A percentile compares a stretch with the other conserved stretches of the same genome.
Evolutionary conservation across 257 asterid species (phyloP).

Genomic region (Rehmannia glutinosa): DNA sequence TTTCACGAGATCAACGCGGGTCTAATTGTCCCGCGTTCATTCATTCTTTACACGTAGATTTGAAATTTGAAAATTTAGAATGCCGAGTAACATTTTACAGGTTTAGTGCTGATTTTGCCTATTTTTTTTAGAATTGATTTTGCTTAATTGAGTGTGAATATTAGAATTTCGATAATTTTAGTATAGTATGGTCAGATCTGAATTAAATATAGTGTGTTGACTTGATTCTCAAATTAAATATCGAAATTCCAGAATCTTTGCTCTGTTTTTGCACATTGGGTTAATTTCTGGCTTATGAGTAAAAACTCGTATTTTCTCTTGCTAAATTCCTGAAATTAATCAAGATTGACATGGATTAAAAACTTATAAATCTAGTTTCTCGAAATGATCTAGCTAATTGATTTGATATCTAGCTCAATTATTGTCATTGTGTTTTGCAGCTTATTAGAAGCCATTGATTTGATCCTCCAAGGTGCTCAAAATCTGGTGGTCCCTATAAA

Average conservation of each 20-base stretch:
- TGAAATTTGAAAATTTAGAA: background rate
- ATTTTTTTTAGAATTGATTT: background rate
- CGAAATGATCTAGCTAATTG: background rate
- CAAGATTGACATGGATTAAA: background rate
- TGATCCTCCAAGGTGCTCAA: conserved; percentile 64
- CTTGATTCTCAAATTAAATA: background rate
- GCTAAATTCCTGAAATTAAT: background rate
- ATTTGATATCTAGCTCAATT: background rate
- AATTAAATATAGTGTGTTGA: background rate
- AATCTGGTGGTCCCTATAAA: conserved; percentile 37
- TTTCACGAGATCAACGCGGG: background rate
- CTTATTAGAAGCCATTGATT: conserved; percentile 63
- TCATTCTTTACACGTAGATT: background rate
- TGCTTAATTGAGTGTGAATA: background rate
- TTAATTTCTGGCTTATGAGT: no score
- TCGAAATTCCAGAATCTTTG: background rate
- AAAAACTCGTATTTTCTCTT: no score
- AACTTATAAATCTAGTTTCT: background rate
- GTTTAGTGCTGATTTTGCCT: background rate
- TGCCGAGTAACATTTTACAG: background rate
- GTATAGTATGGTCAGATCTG: background rate
- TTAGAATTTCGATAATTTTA: background rate
- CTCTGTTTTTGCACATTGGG: background rate
- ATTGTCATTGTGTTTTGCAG: conserved; percentile 27
- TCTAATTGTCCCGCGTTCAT: background rate